Conservation (phyloP, 2,329 filamentous ascomycete genomes). For the Tolypocladium album region DNA sequence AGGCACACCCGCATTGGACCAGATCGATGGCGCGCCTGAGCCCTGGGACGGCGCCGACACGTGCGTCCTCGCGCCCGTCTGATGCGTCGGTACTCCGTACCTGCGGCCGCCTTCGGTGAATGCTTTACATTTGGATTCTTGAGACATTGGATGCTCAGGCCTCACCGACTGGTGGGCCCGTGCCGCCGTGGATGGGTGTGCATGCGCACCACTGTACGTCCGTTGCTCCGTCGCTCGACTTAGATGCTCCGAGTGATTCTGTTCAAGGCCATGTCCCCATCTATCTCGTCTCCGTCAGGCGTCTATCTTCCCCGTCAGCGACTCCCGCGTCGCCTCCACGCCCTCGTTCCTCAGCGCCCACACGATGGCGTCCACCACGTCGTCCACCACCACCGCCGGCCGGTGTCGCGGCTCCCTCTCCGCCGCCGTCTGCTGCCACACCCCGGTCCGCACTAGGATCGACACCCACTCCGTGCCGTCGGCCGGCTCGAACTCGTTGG, state of each 20-base stretch:
- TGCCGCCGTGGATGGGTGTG: neutral
- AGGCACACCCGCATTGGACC: neutral
- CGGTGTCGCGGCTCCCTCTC: conserved; percentile 41
- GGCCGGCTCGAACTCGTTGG: conserved; percentile 61
- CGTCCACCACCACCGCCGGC: conserved; percentile 57
- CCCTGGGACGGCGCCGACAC: neutral
- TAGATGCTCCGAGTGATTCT: neutral
- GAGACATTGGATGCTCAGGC: neutral
- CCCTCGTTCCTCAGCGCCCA: conserved; percentile 59
- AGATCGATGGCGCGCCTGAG: neutral
- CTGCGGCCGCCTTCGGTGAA: neutral
- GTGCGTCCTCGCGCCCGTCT: neutral
- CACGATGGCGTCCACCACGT: conserved; percentile 66
- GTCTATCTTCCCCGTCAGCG: conserved; percentile 8
- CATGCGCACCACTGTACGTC: too few species aligned
- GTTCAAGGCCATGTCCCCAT: too few species aligned
- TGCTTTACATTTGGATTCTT: neutral
- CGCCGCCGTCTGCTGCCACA: conserved; percentile 42
- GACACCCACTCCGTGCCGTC: conserved; percentile 65
- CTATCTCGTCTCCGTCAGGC: neutral
- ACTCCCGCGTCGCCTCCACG: conserved; percentile 21
- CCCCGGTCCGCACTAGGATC: conserved; percentile 70
- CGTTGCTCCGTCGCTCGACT: too few species aligned
- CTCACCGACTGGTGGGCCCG: neutral
- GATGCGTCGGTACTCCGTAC: neutral